Evolutionary conservation across 768 basidiomycete genomes (phyloP), one percentile per base, ranked within the genome.

Genomic region (Candolleomyces aberdarensis): DNA sequence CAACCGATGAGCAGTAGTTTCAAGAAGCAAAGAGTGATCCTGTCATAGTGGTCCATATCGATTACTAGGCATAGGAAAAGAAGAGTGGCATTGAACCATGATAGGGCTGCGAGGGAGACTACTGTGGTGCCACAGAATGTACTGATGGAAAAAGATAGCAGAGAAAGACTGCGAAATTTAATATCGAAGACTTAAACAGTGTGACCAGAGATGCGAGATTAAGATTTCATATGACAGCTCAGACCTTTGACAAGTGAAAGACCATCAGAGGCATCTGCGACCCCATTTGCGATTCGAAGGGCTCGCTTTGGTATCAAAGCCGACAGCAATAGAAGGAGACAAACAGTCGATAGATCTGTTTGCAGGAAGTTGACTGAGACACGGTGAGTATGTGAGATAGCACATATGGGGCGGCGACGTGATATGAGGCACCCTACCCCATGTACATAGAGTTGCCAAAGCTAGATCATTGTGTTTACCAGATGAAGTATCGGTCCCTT

Each of bases 221-320:
- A 54, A 54, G 52, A 39, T 54, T 54, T 31, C 52, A 54, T 54
- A 39, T 54, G 52, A 39, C 52, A 54, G n/a, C 11, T 22, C 49
- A 51, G 49, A 51, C 19, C 26, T 20, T 51, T 51, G 29, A 51
- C 49, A 22, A 22, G 20, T 14, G 49, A 17, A 51, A 46, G 44
- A 46, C 44, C 17, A 20, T 46, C 17, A 3, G 15, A 46, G 15
- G 44, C 14, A 46, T 46, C 44, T 17, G 36, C 36, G 36, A 36
- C 36, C 36, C 36, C 36, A 36, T 36, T 36, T 36, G 36, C 36
- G 36, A 36, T 36, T 36, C 36, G 36, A 36, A 36, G 36, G 6
- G 36, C 36, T 36, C 36, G 44, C 17, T 46, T 46, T 46, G 44
- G 44, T 17, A 17, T 20, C 44, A 46, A 46, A 46, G 44, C 44